Conservation (phyloP, 148 eudicot genomes). For the Fagopyrum esculentum region DNA sequence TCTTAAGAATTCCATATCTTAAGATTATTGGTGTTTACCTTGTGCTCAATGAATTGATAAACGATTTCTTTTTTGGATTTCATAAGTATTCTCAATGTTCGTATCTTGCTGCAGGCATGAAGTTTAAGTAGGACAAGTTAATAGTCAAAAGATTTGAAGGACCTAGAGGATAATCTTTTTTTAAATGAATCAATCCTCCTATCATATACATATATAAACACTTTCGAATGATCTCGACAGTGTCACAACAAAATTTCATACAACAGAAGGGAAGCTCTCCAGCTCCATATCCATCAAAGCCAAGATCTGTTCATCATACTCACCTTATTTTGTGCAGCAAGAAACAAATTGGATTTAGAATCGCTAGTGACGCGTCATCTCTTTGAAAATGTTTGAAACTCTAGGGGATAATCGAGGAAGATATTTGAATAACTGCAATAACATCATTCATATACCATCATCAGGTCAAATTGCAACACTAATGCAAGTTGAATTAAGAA, state of each 20-base stretch:
- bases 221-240: neutral
- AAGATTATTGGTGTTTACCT: too few species aligned
- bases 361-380: slow-evolving; percentile 66
- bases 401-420: slow-evolving; percentile 82
- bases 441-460: neutral
- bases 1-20: too few species aligned
- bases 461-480: neutral
- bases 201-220: neutral
- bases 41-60: too few species aligned
- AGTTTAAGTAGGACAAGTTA: too few species aligned
- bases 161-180: neutral
- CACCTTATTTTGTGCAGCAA: slow-evolving; percentile 7
- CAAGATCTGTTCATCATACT: neutral
- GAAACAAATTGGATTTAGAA: neutral
- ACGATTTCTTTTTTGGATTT: too few species aligned
- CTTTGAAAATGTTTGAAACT: slow-evolving; percentile 64
- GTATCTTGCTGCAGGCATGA: too few species aligned
- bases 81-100: too few species aligned
- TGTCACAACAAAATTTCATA: slow-evolving; percentile 2
- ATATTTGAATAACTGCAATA: slow-evolving; percentile 71
- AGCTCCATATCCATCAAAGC: neutral
- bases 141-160: neutral
- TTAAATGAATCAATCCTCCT: neutral
- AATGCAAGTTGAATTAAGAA: neutral
- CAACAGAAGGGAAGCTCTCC: neutral